Evolutionary conservation across 352 stramenopile genomes (phyloP), one percentile per base, ranked within the genome.

Genomic region (Pythium oligandrum): DNA sequence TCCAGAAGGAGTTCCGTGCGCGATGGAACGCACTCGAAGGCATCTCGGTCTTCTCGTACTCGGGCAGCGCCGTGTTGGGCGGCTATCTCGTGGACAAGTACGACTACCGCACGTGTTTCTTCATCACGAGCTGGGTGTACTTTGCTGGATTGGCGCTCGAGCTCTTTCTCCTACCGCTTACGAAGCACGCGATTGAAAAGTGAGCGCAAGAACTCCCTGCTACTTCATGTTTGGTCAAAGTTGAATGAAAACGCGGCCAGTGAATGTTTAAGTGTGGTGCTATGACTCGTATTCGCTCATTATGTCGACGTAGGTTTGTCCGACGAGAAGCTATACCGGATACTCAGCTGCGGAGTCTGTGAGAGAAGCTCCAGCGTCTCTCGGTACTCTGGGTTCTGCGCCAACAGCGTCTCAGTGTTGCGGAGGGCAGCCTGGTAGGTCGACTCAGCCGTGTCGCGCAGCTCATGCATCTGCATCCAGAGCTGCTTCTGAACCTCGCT

Each of bases 111-210:
- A 75, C 51, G 62, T 92, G 81, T 59, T 92, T 92, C 51, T 66
- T 81, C n/a, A 88, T 92, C 64, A 92, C 81, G 55, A 79, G 70
- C 26, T 48, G 78, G 11, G 80, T 92, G 35, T 92, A 92, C 65
- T 62, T 66, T 32, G 50, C 60, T 10, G 81, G 81, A 9, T 47
- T 92, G 36, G 54, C 52, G 4, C 49, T 92, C 34, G 81, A 92
- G 55, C 57, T 77, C 40, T 47, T 88, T 17, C 59, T 90, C 10
- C 53, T 92, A 12, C 82, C 78, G 10, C 51, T 87, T 9, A 84
- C 76, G 11, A 83, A 83, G 52, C 71, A 83, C 40, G 64, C 76
- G 1, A 61, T 84, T 32, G 76, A 87, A 48, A 48, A 48, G 43
- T 48, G 17, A 48, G 43, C 17, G 1, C 17, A 26, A 26, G 17